Percentiles rank a stretch among this genome's conserved stretches.
Evolutionary conservation across 805 yeast species (phyloP).

Genomic region (Cyberlindnera mississippiensis): DNA sequence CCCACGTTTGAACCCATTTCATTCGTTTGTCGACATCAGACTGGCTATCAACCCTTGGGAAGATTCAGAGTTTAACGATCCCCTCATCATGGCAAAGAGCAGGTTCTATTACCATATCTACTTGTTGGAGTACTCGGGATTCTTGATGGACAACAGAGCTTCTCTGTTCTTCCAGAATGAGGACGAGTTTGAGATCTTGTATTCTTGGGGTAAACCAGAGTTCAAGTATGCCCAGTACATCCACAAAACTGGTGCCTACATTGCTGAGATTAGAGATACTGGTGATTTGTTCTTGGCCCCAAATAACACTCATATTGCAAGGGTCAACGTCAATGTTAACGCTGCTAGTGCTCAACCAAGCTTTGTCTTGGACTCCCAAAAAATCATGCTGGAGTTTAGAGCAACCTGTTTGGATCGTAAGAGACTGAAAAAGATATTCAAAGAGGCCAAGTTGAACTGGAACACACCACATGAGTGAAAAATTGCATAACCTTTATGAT

Average conservation of each 20-base stretch:
- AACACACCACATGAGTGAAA: background rate
- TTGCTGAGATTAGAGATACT: conserved; percentile 78
- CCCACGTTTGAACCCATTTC: conserved; percentile 80
- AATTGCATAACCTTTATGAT: no score
- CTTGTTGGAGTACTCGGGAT: conserved; percentile 65
- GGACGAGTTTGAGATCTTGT: conserved; percentile 58
- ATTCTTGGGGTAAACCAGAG: conserved; percentile 88
- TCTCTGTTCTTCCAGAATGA: conserved; percentile 54
- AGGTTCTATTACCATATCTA: conserved; percentile 75
- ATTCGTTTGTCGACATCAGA: conserved; percentile 69
- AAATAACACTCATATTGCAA: conserved; percentile 75
- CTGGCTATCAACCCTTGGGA: conserved; percentile 71
- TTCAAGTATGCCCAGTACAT: conserved; percentile 86
- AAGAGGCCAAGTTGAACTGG: conserved; percentile 54
- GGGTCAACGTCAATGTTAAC: conserved; percentile 49
- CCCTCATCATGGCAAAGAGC: conserved; percentile 42
- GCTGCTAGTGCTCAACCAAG: conserved; percentile 30
- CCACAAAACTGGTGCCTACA: conserved; percentile 83
- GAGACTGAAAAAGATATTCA: conserved; percentile 47
- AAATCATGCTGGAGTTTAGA: conserved; percentile 67
- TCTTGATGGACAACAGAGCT: conserved; percentile 77
- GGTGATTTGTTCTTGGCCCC: conserved; percentile 83
- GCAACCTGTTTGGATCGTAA: conserved; percentile 52
- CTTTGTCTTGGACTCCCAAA: conserved; percentile 57
- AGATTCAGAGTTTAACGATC: conserved; percentile 47